These are phyloP conservation scores for Drosera spatulata DNA, from an alignment of 179 eudicot genomes.

Conservation along the genomic window DNA sequence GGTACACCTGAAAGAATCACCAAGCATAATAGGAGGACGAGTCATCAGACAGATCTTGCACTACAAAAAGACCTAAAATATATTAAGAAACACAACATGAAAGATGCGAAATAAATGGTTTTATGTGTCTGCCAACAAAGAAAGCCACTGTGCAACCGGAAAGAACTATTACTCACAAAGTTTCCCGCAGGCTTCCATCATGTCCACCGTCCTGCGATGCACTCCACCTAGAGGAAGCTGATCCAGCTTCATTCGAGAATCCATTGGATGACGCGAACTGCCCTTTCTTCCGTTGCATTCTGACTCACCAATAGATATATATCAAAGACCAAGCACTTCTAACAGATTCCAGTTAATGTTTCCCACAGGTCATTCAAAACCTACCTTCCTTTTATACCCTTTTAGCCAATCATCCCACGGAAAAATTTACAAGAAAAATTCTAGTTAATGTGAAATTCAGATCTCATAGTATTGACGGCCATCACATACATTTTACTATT, in stretches of 20 bases:
- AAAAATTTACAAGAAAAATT: no score
- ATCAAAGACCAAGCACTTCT: background rate
- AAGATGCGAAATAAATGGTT: background rate
- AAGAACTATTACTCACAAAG: constrained; percentile 28
- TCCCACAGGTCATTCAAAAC: no score
- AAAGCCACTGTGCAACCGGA: background rate
- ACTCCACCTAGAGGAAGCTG: constrained; percentile 39
- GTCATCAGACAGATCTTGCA: background rate
- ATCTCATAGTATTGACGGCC: no score
- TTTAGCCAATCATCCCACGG: no score
- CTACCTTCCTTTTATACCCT: no score
- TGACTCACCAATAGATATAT: constrained; percentile 2
- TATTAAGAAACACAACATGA: background rate
- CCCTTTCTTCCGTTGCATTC: constrained; percentile 68
- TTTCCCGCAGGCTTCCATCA: constrained; percentile 33
- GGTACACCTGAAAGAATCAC: constrained; percentile 35
- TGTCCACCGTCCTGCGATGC: constrained; percentile 16
- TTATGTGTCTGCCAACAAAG: background rate
- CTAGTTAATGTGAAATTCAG: no score
- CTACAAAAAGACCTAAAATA: background rate
- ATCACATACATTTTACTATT: no score
- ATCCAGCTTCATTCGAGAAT: constrained; percentile 26
- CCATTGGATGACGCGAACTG: constrained; percentile 64
- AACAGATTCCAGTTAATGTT: no score
- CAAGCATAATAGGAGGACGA: background rate